A percentile compares a stretch with the other conserved stretches of the same genome.
Conservation (phyloP, 495 filamentous ascomycete species). For the Evernia prunastri region DNA sequence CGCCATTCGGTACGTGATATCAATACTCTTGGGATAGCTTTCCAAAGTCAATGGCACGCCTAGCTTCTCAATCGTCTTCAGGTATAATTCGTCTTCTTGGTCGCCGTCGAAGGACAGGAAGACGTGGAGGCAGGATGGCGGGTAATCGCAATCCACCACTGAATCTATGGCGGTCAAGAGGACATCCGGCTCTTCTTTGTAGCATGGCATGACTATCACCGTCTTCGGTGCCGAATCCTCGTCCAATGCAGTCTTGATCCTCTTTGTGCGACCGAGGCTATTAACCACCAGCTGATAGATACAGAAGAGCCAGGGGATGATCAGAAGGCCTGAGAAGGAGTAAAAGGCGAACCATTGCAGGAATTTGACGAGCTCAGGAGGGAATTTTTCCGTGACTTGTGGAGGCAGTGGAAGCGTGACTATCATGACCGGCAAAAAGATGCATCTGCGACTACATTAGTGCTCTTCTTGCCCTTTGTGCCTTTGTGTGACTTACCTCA, state of each 20-base stretch:
- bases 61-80: slow-evolving; percentile 80
- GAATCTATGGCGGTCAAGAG: slow-evolving; percentile 86
- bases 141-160: slow-evolving; percentile 91
- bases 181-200: slow-evolving; percentile 85
- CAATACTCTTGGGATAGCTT: slow-evolving; percentile 82
- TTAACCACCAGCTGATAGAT: slow-evolving; percentile 84
- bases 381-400: slow-evolving; percentile 64
- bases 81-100: slow-evolving; percentile 79
- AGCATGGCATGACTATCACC: slow-evolving; percentile 95
- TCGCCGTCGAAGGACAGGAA: slow-evolving; percentile 96
- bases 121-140: slow-evolving; percentile 85
- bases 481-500: slow-evolving; percentile 56
- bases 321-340: slow-evolving; percentile 80
- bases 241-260: slow-evolving; percentile 78
- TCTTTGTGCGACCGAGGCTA: slow-evolving; percentile 70
- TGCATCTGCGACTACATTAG: slow-evolving; percentile 47
- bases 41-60: slow-evolving; percentile 74
- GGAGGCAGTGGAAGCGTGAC: slow-evolving; percentile 84
- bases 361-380: slow-evolving; percentile 53
- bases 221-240: slow-evolving; percentile 86
- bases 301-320: slow-evolving; percentile 88
- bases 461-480: neutral
- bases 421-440: slow-evolving; percentile 91
- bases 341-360: slow-evolving; percentile 97
- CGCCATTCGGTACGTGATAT: slow-evolving; percentile 73